Base-by-base conservation (phyloP, 331 rosid genomes). In the Prunus yedoensis region DNA sequence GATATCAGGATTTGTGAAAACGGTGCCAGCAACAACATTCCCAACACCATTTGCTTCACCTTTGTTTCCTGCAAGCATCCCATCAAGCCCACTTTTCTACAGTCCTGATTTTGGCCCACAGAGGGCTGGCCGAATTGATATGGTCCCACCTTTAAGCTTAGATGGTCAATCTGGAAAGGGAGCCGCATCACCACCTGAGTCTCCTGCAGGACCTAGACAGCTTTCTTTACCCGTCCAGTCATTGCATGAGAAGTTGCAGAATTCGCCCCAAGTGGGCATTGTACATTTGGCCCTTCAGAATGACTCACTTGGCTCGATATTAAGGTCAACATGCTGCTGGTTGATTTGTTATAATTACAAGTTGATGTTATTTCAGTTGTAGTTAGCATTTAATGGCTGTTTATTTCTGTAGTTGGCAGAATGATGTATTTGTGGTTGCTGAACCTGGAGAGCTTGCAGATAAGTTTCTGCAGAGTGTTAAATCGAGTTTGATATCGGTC, bases 391-490 rank as follows among this genome's bases (percentile, higher is more conserved):
- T 87, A 65, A 68, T 75, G 21, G 58, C 77, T 78, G 57, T 84
- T 79, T 83, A 64, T 81, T 81, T 82, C 61, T 85, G 62, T 68
- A 95, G 99, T 82, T 95, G 99, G 99, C 97, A 86, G 63, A 95
- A 92, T 85, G 97, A 95, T 82, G 99, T 95, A 49, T 95, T 89
- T 87, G 97, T 92, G 84, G 99, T 95, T 83, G 99, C 97, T 74
- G 97, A 95, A 85, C 97, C 97, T 56, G 97, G 99, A 73, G 97
- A 92, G 83, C 97, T 89, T 71, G 99, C 97, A 3, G 97, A 90
- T 53, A 92, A 92, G 76, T 95, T 95, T 89, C 83, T 95, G 58
- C 97, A 69, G 74, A 85, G 85, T 84, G 90, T 95, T 56, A 95
- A 92, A 79, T 62, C 75, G 49, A 92, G 97, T 82, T 84, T 92